Evolutionary conservation across 179 eudicot genomes (phyloP).

Genomic region (Beta macrorhiza): DNA sequence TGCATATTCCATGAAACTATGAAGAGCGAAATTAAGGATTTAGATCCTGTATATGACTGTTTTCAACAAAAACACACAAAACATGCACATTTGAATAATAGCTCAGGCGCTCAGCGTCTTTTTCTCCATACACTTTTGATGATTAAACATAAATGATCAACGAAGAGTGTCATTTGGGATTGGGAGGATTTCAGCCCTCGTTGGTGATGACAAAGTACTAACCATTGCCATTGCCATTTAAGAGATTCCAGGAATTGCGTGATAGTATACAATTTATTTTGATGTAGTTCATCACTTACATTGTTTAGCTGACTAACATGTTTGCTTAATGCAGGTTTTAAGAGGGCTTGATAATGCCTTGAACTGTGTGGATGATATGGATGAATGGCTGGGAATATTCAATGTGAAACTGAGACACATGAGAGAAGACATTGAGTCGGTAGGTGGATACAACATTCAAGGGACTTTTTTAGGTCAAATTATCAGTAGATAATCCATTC

Average conservation of each 20-base stretch:
- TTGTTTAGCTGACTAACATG: slow-evolving; percentile 4
- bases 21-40: neutral
- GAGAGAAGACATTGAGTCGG: slow-evolving; percentile 99
- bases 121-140: neutral
- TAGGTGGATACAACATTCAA: slow-evolving; percentile 32
- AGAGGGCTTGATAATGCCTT: slow-evolving; percentile 74
- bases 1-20: neutral
- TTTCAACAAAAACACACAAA: neutral
- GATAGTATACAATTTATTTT: neutral
- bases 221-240: neutral
- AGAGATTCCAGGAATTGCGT: neutral
- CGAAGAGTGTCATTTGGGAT: neutral
- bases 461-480: neutral
- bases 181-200: neutral
- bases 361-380: slow-evolving; percentile 91
- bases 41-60: neutral
- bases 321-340: slow-evolving; percentile 55
- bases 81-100: neutral
- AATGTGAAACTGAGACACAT: slow-evolving; percentile 94
- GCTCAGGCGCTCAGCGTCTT: neutral
- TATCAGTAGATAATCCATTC: neutral
- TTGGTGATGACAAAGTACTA: neutral
- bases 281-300: slow-evolving; percentile 9
- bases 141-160: neutral
- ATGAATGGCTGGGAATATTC: slow-evolving; percentile 95